Evolutionary conservation across 106 monocot genomes (phyloP).

Genomic region (Dendrobium huoshanense): DNA sequence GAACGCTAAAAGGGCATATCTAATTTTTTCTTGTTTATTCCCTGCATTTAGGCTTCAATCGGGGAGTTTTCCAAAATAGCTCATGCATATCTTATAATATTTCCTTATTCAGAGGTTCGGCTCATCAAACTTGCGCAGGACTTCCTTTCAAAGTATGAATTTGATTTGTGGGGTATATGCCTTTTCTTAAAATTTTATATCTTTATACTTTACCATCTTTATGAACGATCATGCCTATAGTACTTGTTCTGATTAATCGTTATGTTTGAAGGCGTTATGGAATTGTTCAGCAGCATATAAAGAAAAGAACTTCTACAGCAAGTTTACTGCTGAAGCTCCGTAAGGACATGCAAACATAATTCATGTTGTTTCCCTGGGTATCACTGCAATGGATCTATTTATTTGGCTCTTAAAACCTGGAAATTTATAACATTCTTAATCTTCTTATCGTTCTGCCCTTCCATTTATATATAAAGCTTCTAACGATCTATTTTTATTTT

Average conservation of each 20-base stretch:
- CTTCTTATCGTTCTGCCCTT: no score
- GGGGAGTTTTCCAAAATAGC: conserved; percentile 67
- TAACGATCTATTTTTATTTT: no score
- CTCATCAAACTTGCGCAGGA: conserved; percentile 77
- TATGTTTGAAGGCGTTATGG: conserved; percentile 63
- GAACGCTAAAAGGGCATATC: background rate
- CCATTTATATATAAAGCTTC: no score
- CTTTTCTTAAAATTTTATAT: background rate
- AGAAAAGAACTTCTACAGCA: conserved; percentile 49
- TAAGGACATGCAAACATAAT: conserved; percentile 34
- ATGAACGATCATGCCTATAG: background rate
- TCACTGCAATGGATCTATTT: background rate
- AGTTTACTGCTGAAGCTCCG: conserved; percentile 58
- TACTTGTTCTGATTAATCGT: conserved; percentile 11
- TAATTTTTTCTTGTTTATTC: background rate
- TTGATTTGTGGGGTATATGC: background rate
- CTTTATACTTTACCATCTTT: background rate
- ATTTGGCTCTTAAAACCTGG: background rate
- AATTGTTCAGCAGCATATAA: conserved; percentile 36
- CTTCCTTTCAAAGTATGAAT: conserved; percentile 70
- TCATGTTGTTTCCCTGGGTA: background rate
- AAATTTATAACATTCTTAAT: background rate
- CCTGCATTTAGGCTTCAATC: conserved; percentile 53
- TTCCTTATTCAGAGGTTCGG: conserved; percentile 83
- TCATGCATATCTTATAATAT: conserved; percentile 90